phyloP scores from a whole-genome alignment of 352 stramenopile species.

The Pythium scleroteichum region DNA sequence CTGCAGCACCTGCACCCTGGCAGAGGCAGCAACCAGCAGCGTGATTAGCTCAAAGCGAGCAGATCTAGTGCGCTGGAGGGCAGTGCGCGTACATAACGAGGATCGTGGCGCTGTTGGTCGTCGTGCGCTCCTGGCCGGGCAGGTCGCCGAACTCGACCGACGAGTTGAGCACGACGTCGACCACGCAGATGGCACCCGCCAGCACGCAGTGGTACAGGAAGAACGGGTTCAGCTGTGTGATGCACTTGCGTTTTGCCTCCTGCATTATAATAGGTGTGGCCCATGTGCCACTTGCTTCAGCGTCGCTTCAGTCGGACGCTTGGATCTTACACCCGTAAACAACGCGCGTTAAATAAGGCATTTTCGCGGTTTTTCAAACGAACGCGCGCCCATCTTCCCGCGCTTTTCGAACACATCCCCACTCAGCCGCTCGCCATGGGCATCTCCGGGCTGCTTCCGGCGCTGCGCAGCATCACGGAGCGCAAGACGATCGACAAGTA shows the following conservation, averaged over 20 bases:
- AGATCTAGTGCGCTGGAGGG: too few species aligned
- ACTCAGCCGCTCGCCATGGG: conserved; percentile 28
- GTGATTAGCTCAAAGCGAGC: too few species aligned
- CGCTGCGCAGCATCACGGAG: conserved; percentile 72
- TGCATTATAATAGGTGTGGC: too few species aligned
- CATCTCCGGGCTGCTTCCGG: conserved; percentile 40
- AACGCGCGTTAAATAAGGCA: conserved; percentile 12
- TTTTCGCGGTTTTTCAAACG: conserved; percentile 2
- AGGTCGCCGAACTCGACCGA: conserved; percentile 64
- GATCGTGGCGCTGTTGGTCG: conserved; percentile 42
- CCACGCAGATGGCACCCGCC: conserved; percentile 43
- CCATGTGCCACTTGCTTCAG: too few species aligned
- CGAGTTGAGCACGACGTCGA: conserved; percentile 62
- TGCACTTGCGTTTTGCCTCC: not conserved
- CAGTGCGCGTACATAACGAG: conserved; percentile 43
- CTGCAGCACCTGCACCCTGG: conserved; percentile 62
- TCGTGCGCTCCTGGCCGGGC: conserved; percentile 28
- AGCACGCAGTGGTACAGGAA: conserved; percentile 44
- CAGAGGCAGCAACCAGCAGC: too few species aligned
- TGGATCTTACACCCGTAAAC: conserved; percentile 8
- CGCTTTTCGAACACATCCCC: not conserved
- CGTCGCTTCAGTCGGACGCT: conserved; percentile 20
- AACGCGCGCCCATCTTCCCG: conserved; percentile 10
- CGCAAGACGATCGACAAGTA: conserved; percentile 80
- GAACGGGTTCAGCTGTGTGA: conserved; percentile 31